A percentile compares a stretch with the other conserved stretches of the same genome.
These are phyloP conservation scores for Leccinum sublutescens DNA, from an alignment of 768 basidiomycete genomes.

Conservation along the genomic window DNA sequence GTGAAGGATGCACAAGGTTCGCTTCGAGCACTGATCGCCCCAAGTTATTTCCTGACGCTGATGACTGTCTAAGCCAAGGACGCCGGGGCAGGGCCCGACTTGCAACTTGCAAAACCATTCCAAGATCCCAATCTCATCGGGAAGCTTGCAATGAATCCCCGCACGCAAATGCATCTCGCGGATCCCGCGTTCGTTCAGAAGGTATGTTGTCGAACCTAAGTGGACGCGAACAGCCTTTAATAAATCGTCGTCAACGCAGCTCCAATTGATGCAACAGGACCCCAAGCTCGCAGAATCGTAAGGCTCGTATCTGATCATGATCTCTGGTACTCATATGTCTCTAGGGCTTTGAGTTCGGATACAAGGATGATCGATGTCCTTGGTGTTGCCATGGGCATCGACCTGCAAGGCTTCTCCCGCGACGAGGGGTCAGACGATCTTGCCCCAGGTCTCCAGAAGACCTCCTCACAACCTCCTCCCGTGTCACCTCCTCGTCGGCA, in stretches of 20 bases:
- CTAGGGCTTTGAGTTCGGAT: slow-evolving; percentile 60
- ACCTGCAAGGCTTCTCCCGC: slow-evolving; percentile 82
- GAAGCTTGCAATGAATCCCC: slow-evolving; percentile 85
- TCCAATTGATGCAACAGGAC: slow-evolving; percentile 67
- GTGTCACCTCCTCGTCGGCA: slow-evolving; percentile 29
- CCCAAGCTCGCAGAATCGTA: slow-evolving; percentile 61
- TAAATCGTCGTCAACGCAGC: slow-evolving; percentile 34
- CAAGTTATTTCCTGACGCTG: background rate
- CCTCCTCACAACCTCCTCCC: slow-evolving; percentile 20
- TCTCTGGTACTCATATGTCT: slow-evolving; percentile 5
- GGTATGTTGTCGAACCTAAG: slow-evolving; percentile 29
- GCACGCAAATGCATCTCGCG: slow-evolving; percentile 78
- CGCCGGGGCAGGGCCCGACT: slow-evolving; percentile 38
- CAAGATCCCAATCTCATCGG: slow-evolving; percentile 77
- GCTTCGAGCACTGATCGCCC: background rate
- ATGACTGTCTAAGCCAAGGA: slow-evolving; percentile 35
- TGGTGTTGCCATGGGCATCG: slow-evolving; percentile 90
- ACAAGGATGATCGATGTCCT: slow-evolving; percentile 93
- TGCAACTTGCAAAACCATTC: slow-evolving; percentile 76
- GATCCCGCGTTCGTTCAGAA: slow-evolving; percentile 82
- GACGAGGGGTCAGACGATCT: slow-evolving; percentile 83
- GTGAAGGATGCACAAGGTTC: slow-evolving; percentile 83
- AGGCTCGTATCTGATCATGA: slow-evolving; percentile 13
- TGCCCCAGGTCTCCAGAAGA: slow-evolving; percentile 53
- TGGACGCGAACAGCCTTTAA: background rate